Evolutionary conservation across 1,139 yeast species (phyloP).

Genomic region (Saccharomyces hybrid): DNA sequence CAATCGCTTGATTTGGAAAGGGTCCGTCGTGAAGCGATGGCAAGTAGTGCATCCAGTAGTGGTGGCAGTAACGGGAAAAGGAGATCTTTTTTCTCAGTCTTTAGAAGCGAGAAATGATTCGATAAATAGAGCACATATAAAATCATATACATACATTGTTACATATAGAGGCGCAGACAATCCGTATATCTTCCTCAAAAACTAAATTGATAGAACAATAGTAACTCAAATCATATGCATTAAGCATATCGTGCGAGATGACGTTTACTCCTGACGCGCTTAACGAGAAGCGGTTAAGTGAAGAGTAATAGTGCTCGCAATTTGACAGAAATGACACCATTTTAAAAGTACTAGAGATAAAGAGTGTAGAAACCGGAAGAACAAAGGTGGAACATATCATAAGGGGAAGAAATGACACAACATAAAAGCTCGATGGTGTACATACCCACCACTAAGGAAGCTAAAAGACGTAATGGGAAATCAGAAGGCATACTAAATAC

Average conservation of each 20-base stretch:
- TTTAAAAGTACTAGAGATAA: not conserved
- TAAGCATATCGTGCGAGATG: not conserved
- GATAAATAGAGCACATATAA: not conserved
- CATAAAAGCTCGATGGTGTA: slow-evolving; percentile 9
- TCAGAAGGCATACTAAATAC: slow-evolving; percentile 9
- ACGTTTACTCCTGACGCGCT: not conserved
- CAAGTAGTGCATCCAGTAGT: slow-evolving; percentile 9
- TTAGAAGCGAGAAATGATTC: slow-evolving; percentile 6
- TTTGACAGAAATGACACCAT: not conserved
- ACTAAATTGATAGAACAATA: not conserved
- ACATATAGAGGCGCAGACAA: not conserved
- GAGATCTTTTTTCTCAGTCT: slow-evolving; percentile 22
- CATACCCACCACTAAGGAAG: slow-evolving; percentile 14
- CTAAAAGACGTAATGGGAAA: slow-evolving; percentile 6
- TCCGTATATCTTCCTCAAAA: not conserved
- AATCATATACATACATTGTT: not conserved
- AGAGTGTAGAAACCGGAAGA: not conserved
- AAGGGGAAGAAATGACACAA: not conserved
- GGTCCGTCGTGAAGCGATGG: slow-evolving; percentile 20
- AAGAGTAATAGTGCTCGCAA: not conserved
- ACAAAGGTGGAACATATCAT: not conserved
- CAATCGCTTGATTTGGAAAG: slow-evolving; percentile 27
- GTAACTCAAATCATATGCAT: not conserved
- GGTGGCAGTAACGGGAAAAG: slow-evolving; percentile 18
- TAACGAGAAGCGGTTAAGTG: not conserved